Evolutionary conservation across 129 eudicot genomes (phyloP), one percentile per base, ranked within the genome.

Genomic region (Tagetes erecta): DNA sequence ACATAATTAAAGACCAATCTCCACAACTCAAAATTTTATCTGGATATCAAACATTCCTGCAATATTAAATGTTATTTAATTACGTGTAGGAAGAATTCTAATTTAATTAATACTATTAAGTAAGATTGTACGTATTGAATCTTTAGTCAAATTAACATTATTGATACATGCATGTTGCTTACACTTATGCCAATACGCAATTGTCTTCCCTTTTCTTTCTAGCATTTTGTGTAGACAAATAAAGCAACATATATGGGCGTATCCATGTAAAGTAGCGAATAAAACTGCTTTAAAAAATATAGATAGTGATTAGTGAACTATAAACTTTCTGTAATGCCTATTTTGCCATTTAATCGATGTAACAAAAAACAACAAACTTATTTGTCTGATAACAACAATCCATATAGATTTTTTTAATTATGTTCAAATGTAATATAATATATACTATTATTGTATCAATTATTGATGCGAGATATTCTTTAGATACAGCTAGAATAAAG

Each of bases 111-210:
- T 53, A 13, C 6, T 10, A 57, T 27, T 31, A 57, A 6, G 49
- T 55, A n/a, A 14, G 36, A 20, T 1, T 14, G 1, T 56, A 20
- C 63, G 27, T 27, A 56, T 1, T 56, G 0, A 5, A n/a, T 0
- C 1, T 30, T 57, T 57, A 57, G 64, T 57, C 64, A 20, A 20
- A 20, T 20, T 20, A 57, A 57, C 36, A 1, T 1, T 1, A 57
- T 57, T 57, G 64, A 57, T 57, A 57, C 27, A 20, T 20, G 27
- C 34, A 57, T 57, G 64, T 57, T 57, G 38, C 64, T 57, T 57
- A 11, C 36, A 57, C 13, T 20, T 20, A 27, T 31, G 10, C 9
- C 11, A 31, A 57, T 20, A 57, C 11, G 64, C 64, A 57, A 57
- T 57, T 11, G 27, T 20, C 27, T 20, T 20, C 27, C 27, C 27